These are phyloP conservation scores for Aspergillus tamarii DNA, from an alignment of 2,329 filamentous ascomycete genomes.

Conservation along the genomic window DNA sequence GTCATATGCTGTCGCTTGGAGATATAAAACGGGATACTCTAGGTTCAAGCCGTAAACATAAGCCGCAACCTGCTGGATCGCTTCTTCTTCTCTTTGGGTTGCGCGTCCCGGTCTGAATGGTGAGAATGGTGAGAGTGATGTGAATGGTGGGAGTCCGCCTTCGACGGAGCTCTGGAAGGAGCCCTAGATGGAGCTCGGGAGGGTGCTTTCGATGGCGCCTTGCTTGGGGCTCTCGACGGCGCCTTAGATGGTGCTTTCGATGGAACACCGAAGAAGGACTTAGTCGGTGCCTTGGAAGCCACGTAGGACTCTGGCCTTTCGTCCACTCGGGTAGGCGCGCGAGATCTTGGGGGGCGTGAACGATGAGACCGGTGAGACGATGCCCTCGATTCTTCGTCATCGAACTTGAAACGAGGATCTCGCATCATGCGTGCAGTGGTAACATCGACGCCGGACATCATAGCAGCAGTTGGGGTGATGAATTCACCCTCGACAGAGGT, in stretches of 20 bases:
- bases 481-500: slow-evolving; percentile 69
- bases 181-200: slow-evolving; percentile 20
- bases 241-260: slow-evolving; percentile 18
- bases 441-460: slow-evolving; percentile 49
- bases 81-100: slow-evolving; percentile 41
- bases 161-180: slow-evolving; percentile 24
- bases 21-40: background rate
- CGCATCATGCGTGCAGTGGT: slow-evolving; percentile 34
- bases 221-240: slow-evolving; percentile 18
- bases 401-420: slow-evolving; percentile 40
- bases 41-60: slow-evolving; percentile 36
- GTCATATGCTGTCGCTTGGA: slow-evolving; percentile 6
- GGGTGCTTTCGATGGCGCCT: slow-evolving; percentile 25
- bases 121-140: slow-evolving; percentile 24
- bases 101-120: slow-evolving; percentile 31
- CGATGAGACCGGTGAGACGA: slow-evolving; percentile 41
- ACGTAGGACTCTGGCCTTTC: slow-evolving; percentile 23
- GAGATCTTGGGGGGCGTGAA: slow-evolving; percentile 26
- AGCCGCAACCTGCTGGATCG: slow-evolving; percentile 43
- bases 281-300: slow-evolving; percentile 16
- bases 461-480: slow-evolving; percentile 61
- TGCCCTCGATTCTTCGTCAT: slow-evolving; percentile 38
- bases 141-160: slow-evolving; percentile 25
- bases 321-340: slow-evolving; percentile 9
- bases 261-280: slow-evolving; percentile 18